phyloP scores from a whole-genome alignment of 208 protist species.

The Acanthamoeba triangularis region DNA sequence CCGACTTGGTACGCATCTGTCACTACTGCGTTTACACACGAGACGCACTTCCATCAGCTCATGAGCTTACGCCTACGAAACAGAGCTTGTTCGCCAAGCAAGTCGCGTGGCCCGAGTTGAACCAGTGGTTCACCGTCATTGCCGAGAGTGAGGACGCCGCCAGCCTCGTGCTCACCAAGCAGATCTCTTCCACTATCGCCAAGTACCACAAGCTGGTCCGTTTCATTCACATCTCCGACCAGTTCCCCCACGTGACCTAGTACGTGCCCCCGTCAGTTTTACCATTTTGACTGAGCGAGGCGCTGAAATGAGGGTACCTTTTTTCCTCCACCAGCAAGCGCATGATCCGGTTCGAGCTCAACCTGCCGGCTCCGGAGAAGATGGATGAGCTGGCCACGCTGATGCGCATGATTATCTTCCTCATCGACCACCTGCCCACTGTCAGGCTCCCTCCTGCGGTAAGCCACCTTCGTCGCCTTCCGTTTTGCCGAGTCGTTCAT shows the following conservation, averaged over 20 bases:
- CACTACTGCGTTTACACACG: neutral
- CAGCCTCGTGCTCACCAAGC: slow-evolving; percentile 1
- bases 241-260: slow-evolving; percentile 54
- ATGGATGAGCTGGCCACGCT: slow-evolving; percentile 37
- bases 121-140: slow-evolving; percentile 15
- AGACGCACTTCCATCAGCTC: neutral
- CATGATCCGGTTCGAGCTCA: slow-evolving; percentile 48
- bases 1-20: neutral
- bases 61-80: neutral
- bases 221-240: slow-evolving; percentile 32
- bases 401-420: slow-evolving; percentile 56
- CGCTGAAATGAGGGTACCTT: too few species aligned
- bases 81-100: slow-evolving; percentile 23
- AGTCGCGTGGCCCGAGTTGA: slow-evolving; percentile 14
- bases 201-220: slow-evolving; percentile 19
- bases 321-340: neutral
- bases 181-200: neutral
- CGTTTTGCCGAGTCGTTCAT: neutral
- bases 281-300: neutral
- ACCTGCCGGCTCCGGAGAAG: neutral
- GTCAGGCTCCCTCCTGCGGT: slow-evolving; percentile 13
- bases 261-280: neutral
- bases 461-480: neutral
- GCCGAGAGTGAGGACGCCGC: slow-evolving; percentile 15
- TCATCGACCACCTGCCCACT: slow-evolving; percentile 53